These are phyloP conservation scores for Candida albicans DNA, from an alignment of 1,139 yeast species.

Conservation along the genomic window DNA sequence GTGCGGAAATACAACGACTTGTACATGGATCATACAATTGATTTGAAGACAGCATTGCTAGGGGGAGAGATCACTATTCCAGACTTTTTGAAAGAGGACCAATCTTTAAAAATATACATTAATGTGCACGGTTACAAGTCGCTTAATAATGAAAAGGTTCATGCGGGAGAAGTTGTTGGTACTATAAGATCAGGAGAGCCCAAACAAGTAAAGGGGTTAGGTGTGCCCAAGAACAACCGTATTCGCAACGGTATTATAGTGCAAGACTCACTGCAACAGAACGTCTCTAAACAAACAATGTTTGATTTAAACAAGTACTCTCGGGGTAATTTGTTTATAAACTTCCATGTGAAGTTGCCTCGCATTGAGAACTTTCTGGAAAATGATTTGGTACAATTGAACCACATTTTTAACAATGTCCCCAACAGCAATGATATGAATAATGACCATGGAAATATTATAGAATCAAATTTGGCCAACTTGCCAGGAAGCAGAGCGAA, in stretches of 20 bases:
- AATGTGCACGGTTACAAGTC: slow-evolving; percentile 38
- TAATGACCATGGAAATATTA: slow-evolving; percentile 8
- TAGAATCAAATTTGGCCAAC: slow-evolving; percentile 26
- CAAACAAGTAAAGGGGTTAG: slow-evolving; percentile 50
- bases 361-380: slow-evolving; percentile 27
- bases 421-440: slow-evolving; percentile 3
- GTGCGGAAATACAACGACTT: slow-evolving; percentile 52
- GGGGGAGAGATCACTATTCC: slow-evolving; percentile 52
- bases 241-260: slow-evolving; percentile 27
- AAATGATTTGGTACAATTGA: slow-evolving; percentile 24
- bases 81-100: slow-evolving; percentile 46
- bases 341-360: slow-evolving; percentile 42
- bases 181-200: slow-evolving; percentile 46
- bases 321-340: slow-evolving; percentile 43
- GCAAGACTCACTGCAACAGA: slow-evolving; percentile 17
- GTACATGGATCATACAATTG: slow-evolving; percentile 45
- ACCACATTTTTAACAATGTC: slow-evolving; percentile 18
- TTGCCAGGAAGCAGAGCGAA: slow-evolving; percentile 17
- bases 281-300: slow-evolving; percentile 16
- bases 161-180: slow-evolving; percentile 49
- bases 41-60: slow-evolving; percentile 51
- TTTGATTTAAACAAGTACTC: slow-evolving; percentile 24
- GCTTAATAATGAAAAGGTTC: slow-evolving; percentile 28
- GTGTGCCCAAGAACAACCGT: slow-evolving; percentile 60
- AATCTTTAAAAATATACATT: slow-evolving; percentile 37